Percentiles rank a stretch among this genome's conserved stretches.
Conservation (phyloP, 2,329 filamentous ascomycete species). For the Nigrospora oryzae region DNA sequence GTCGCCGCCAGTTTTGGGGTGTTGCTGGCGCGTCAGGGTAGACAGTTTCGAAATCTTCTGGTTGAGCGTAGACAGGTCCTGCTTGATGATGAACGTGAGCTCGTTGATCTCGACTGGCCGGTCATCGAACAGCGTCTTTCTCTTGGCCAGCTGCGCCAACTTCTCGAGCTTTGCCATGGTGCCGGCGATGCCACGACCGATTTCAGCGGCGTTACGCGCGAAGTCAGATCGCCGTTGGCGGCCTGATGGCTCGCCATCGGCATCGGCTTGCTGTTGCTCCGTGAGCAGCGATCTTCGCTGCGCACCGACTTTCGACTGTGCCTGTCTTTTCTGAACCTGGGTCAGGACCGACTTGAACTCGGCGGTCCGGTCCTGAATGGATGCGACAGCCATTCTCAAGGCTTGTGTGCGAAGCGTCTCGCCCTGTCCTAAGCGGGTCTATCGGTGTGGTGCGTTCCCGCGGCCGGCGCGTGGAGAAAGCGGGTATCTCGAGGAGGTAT, state of each 20-base stretch:
- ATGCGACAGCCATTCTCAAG: slow-evolving; percentile 51
- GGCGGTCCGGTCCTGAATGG: slow-evolving; percentile 91
- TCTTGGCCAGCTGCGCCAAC: slow-evolving; percentile 85
- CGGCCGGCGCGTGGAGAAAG: no score
- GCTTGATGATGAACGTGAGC: slow-evolving; percentile 95
- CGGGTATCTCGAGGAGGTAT: no score
- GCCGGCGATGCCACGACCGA: slow-evolving; percentile 80
- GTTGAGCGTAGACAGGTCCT: slow-evolving; percentile 79
- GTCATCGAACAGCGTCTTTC: slow-evolving; percentile 96
- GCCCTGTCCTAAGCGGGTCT: no score
- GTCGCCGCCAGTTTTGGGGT: slow-evolving; percentile 40
- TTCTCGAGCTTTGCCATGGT: slow-evolving; percentile 96
- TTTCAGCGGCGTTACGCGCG: slow-evolving; percentile 81
- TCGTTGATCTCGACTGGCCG: slow-evolving; percentile 94
- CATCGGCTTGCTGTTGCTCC: slow-evolving; percentile 60
- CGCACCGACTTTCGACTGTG: slow-evolving; percentile 65
- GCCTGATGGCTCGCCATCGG: slow-evolving; percentile 36
- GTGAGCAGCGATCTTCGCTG: slow-evolving; percentile 76
- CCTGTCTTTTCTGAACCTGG: slow-evolving; percentile 75
- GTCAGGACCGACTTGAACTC: slow-evolving; percentile 90
- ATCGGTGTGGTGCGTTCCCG: no score
- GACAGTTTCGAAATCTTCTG: slow-evolving; percentile 83
- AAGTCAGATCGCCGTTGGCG: slow-evolving; percentile 75
- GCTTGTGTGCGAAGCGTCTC: no score
- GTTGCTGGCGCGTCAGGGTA: slow-evolving; percentile 65